phyloP scores from a whole-genome alignment of 164 flowering plant genomes.

The Piper longum region DNA sequence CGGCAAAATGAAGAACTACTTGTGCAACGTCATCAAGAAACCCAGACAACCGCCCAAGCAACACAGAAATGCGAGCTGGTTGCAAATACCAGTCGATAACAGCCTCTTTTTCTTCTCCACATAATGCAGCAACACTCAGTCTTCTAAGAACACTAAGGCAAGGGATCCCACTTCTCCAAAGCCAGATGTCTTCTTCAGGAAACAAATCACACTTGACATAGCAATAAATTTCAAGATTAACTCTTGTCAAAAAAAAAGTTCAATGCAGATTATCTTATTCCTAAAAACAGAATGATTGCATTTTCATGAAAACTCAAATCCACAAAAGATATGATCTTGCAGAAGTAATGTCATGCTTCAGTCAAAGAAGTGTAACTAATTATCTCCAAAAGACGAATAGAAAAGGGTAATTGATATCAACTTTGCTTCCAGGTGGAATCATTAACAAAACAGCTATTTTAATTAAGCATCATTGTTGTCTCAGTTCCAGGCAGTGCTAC shows the following conservation, averaged over 20 bases:
- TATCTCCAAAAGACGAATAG: no score
- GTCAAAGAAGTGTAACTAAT: no score
- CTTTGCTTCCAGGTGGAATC: no score
- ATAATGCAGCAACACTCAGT: slow-evolving; percentile 56
- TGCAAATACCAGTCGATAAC: slow-evolving; percentile 73
- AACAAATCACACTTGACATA: slow-evolving; percentile 60
- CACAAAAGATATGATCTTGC: no score
- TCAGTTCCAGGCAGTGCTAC: no score
- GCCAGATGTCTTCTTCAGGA: slow-evolving; percentile 83
- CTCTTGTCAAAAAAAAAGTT: neutral
- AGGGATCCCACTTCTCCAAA: slow-evolving; percentile 86
- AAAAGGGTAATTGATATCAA: no score
- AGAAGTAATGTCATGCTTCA: no score
- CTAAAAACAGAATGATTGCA: no score
- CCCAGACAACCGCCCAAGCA: slow-evolving; percentile 56
- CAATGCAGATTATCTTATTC: neutral
- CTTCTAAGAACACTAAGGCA: slow-evolving; percentile 53
- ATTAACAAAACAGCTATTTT: no score
- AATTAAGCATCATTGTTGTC: no score
- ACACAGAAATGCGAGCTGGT: slow-evolving; percentile 39
- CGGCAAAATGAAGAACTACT: slow-evolving; percentile 62
- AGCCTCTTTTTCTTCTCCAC: slow-evolving; percentile 68
- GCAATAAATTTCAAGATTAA: neutral
- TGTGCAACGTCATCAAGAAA: slow-evolving; percentile 66
- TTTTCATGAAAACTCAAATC: no score